phyloP scores from a whole-genome alignment of 345 rosid genomes.

The Anacardium occidentale region DNA sequence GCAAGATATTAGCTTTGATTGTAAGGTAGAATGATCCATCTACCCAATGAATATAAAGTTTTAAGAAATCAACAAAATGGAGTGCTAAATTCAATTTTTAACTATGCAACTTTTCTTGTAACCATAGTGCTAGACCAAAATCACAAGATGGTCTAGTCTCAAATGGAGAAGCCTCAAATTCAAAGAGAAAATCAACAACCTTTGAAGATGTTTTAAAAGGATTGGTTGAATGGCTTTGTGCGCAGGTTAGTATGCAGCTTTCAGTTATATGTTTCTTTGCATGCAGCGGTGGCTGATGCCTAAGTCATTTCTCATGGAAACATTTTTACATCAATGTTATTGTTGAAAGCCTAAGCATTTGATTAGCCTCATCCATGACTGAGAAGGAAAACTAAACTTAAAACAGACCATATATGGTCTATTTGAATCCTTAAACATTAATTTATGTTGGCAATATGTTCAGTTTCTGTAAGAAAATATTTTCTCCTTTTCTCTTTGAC shows the following conservation, averaged over 20 bases:
- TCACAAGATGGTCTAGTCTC: conserved; percentile 36
- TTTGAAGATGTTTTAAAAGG: conserved; percentile 86
- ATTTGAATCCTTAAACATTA: not conserved
- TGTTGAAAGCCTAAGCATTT: not conserved
- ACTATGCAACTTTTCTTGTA: conserved; percentile 5
- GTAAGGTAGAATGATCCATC: conserved; percentile 58
- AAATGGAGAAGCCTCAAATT: conserved; percentile 69
- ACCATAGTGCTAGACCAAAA: conserved; percentile 73
- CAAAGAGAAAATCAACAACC: conserved; percentile 56
- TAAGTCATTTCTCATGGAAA: conserved; percentile 7
- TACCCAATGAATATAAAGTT: conserved; percentile 14
- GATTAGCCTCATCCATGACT: not conserved
- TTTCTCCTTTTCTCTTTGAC: not conserved
- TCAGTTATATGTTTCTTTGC: not conserved
- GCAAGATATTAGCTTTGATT: conserved; percentile 80
- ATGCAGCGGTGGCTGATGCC: not conserved
- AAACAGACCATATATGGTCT: not conserved
- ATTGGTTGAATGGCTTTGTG: conserved; percentile 95
- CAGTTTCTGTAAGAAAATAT: not conserved
- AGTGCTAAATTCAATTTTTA: not conserved
- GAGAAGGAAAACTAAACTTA: not conserved
- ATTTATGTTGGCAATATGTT: not conserved
- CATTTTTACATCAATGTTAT: not conserved
- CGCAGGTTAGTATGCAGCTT: conserved; percentile 55
- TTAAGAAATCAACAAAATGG: conserved; percentile 10